Base-by-base conservation (phyloP, 768 basidiomycete genomes). In the Xerocomellus amylosporus region DNA sequence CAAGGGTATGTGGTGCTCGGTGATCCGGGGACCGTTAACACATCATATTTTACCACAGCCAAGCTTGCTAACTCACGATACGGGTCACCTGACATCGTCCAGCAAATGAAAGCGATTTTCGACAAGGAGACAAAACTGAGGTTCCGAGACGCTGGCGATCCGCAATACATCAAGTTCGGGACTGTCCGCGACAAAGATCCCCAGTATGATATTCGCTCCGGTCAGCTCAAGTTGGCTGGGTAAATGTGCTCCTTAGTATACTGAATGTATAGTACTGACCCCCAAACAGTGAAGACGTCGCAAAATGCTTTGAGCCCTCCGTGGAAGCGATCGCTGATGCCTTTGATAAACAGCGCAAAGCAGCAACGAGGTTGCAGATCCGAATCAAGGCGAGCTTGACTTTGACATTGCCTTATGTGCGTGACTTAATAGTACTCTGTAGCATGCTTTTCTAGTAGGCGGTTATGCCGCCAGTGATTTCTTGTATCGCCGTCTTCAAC, bases 401-500 rank as follows among this genome's bases (percentile, higher is more conserved):
- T 4, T 30, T 22, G 36, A 36, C 20, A 24, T 31, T 12, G 5
- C 3, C 1, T 17, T n/a, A 2, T 50, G 6, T 14, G 9, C 7
- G n/a, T 7, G 0, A 3, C 15, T 40, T 45, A 12, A 60, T 22
- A 12, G 13, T 34, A 8, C 6, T 22, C 2, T 34, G 6, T n/a
- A 72, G 73, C 52, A 71, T 15, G 71, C 76, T n/a, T 75, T 80
- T 39, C 72, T 85, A 2, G 79, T 82, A 1, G 80, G 81, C 2
- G 79, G 79, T 0, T 82, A 80, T 55, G 75, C 77, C 0, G 75
- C 78, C 13, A 81, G 73, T 46, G 75, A 76, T 24, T 81, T 73
- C 67, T 60, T 83, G 14, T 80, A 74, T 49, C 56, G 58, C 8
- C 68, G 71, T 33, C 74, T 84, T 19, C 73, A 75, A 17, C 60